Evolutionary conservation across 257 asterid genomes (phyloP).

Genomic region (Leonotis leonurus): DNA sequence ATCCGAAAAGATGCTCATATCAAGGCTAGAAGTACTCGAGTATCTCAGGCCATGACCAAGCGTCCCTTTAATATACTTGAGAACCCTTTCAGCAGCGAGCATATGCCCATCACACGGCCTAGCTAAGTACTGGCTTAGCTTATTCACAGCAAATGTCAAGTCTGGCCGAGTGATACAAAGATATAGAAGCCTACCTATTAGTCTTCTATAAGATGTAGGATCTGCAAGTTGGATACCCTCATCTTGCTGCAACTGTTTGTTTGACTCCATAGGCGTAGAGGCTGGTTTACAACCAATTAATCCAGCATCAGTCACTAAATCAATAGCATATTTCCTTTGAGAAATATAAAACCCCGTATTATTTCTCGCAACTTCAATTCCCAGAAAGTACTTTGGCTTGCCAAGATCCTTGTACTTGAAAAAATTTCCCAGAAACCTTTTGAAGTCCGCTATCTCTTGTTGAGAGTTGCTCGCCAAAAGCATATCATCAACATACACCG

Average conservation of each 20-base stretch:
- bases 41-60: background rate
- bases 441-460: no score
- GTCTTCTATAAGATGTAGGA: background rate
- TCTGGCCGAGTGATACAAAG: background rate
- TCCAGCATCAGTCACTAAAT: background rate
- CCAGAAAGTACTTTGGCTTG: background rate
- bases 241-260: background rate
- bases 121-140: background rate
- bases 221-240: background rate
- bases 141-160: background rate
- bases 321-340: background rate
- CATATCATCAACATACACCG: background rate
- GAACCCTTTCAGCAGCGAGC: background rate
- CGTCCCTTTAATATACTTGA: background rate
- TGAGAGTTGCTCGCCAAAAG: no score
- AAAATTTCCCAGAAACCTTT: background rate
- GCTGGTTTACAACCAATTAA: background rate
- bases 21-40: background rate
- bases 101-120: background rate
- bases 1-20: background rate
- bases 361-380: background rate
- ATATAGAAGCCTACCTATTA: background rate
- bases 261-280: background rate
- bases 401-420: background rate
- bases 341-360: accelerated